Percentiles rank a stretch among this genome's conserved stretches.
Evolutionary conservation across 179 eudicot species (phyloP).

Genomic region (Monotropa hypopitys): DNA sequence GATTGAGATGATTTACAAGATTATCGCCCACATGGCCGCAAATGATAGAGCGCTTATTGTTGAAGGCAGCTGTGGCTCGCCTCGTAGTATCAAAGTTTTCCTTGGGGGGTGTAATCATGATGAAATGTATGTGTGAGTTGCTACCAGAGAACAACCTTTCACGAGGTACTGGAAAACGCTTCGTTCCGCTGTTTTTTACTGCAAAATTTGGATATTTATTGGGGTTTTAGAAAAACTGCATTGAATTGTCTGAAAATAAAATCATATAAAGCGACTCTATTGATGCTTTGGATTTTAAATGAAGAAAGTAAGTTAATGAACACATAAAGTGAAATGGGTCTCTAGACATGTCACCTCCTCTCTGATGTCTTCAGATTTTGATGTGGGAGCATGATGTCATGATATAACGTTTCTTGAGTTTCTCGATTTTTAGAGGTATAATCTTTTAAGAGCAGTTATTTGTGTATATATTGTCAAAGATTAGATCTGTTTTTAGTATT

Average conservation of each 20-base stretch:
- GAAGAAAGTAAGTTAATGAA: too few relatives aligned
- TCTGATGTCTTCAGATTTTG: too few relatives aligned
- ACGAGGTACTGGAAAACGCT: background rate
- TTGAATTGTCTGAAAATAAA: background rate
- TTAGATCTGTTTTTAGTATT: too few relatives aligned
- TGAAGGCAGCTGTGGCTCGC: conserved; percentile 90
- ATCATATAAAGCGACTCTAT: too few relatives aligned
- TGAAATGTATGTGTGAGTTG: conserved; percentile 30
- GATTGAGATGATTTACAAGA: conserved; percentile 99
- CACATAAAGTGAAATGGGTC: too few relatives aligned
- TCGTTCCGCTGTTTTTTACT: background rate
- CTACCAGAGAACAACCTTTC: background rate
- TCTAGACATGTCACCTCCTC: too few relatives aligned
- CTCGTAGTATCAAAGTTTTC: conserved; percentile 79
- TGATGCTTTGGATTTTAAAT: background rate
- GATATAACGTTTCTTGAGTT: too few relatives aligned
- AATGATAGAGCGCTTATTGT: conserved; percentile 88
- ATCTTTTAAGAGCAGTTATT: too few relatives aligned
- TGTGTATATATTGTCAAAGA: too few relatives aligned
- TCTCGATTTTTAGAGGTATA: too few relatives aligned
- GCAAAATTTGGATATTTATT: background rate
- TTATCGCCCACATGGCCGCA: conserved; percentile 90
- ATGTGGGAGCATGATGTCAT: too few relatives aligned
- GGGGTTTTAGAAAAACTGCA: background rate
- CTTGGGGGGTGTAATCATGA: conserved; percentile 84